Percentiles rank a stretch among this genome's conserved stretches.
Evolutionary conservation across 2,329 filamentous ascomycete genomes (phyloP).

Genomic region (Xylaria sp.): DNA sequence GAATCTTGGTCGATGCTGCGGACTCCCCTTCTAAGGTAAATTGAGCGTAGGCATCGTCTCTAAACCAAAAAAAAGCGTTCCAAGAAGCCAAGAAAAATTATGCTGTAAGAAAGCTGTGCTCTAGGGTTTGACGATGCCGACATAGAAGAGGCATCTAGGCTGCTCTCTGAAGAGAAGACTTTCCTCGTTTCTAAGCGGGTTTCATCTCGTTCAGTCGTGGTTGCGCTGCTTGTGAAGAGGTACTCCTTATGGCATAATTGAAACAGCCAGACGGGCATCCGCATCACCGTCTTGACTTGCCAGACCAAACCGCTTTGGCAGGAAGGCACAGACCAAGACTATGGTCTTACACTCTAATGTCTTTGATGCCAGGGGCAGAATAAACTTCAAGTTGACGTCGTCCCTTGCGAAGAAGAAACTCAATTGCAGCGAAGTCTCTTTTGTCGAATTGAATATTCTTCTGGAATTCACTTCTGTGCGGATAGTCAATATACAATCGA

Average conservation of each 20-base stretch:
- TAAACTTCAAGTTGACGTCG: conserved; percentile 84
- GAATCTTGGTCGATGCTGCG: conserved; percentile 53
- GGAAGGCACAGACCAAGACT: conserved; percentile 21
- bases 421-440: conserved; percentile 86
- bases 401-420: conserved; percentile 86
- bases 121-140: conserved; percentile 36
- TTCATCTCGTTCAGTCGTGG: conserved; percentile 7
- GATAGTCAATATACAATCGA: conserved; percentile 18
- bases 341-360: conserved; percentile 63
- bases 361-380: conserved; percentile 81
- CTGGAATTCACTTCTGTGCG: conserved; percentile 76
- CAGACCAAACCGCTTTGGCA: not conserved
- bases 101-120: conserved; percentile 47
- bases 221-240: conserved; percentile 4
- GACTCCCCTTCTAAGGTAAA: conserved; percentile 58
- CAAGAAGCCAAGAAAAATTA: conserved; percentile 48
- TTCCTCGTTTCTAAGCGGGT: conserved; percentile 23
- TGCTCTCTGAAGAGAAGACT: conserved; percentile 29
- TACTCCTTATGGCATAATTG: not conserved
- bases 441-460: conserved; percentile 76
- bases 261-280: conserved; percentile 2
- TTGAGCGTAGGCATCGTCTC: conserved; percentile 57
- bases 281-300: conserved; percentile 6
- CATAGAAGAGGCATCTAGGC: conserved; percentile 28
- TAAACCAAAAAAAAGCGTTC: conserved; percentile 53